Percentiles rank a stretch among this genome's conserved stretches.
Conservation (phyloP, 768 basidiomycete species). For the Cystobasidium ongulense region DNA sequence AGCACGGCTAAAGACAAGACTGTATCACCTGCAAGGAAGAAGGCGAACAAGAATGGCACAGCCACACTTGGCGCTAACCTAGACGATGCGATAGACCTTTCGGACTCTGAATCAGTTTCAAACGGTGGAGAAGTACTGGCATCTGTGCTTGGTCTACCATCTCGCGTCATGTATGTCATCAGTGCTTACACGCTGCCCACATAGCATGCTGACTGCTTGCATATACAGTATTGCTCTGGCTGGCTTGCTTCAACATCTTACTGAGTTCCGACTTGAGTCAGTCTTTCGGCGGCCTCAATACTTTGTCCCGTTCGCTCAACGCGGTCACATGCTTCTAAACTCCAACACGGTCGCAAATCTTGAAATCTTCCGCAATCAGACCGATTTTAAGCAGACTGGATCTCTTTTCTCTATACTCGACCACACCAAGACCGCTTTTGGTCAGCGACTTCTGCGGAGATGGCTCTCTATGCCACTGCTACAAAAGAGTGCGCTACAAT, state of each 20-base stretch:
- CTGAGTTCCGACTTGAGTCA: constrained; percentile 66
- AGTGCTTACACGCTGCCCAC: not conserved
- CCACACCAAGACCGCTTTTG: constrained; percentile 79
- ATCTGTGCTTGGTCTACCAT: constrained; percentile 59
- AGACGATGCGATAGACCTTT: constrained; percentile 1
- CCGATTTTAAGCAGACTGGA: constrained; percentile 63
- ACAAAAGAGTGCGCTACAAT: constrained; percentile 59
- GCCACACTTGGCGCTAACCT: not conserved
- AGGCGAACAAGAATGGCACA: constrained; percentile 17
- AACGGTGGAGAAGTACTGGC: constrained; percentile 53
- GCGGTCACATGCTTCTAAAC: constrained; percentile 75
- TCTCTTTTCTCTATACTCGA: constrained; percentile 80
- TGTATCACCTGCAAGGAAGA: not conserved
- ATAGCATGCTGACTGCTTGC: not conserved
- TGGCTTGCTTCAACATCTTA: constrained; percentile 62
- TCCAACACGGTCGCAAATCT: constrained; percentile 78
- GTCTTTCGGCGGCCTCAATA: constrained; percentile 67
- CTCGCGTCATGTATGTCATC: constrained; percentile 46
- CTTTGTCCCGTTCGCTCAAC: constrained; percentile 65
- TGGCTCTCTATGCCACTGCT: constrained; percentile 84
- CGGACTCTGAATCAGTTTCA: not conserved
- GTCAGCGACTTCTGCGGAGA: constrained; percentile 65
- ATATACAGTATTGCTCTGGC: constrained; percentile 57
- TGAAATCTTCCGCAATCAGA: constrained; percentile 87
- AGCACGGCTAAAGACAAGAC: not conserved